These are phyloP conservation scores for Adansonia grandidieri DNA, from an alignment of 441 rosid genomes.

Conservation along the genomic window DNA sequence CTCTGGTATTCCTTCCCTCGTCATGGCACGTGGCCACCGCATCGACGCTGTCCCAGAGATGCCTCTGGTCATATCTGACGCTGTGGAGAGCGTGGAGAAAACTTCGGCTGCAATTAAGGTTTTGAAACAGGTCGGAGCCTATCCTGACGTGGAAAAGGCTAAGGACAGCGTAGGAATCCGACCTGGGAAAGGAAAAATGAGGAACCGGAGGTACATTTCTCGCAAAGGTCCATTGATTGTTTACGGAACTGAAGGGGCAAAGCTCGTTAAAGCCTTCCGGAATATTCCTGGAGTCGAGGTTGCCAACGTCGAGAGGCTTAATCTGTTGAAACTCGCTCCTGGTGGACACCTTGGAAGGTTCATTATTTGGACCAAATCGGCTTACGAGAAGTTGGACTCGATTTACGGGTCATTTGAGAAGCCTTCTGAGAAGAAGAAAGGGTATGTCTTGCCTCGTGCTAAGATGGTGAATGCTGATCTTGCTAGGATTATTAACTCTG, in stretches of 20 bases:
- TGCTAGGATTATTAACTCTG: constrained; percentile 94
- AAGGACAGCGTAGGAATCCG: constrained; percentile 86
- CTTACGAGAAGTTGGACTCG: constrained; percentile 84
- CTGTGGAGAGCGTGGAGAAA: constrained; percentile 73
- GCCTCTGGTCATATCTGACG: constrained; percentile 80
- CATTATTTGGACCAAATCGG: constrained; percentile 93
- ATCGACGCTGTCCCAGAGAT: constrained; percentile 80
- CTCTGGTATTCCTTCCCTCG: constrained; percentile 77
- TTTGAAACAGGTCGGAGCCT: constrained; percentile 80
- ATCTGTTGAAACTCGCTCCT: constrained; percentile 83
- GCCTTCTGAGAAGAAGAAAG: constrained; percentile 85
- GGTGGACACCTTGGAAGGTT: constrained; percentile 96
- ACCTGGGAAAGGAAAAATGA: constrained; percentile 85
- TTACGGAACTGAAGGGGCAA: constrained; percentile 77
- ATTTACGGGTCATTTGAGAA: constrained; percentile 86
- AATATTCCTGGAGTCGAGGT: constrained; percentile 91
- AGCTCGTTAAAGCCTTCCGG: constrained; percentile 85
- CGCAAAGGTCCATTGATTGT: constrained; percentile 92
- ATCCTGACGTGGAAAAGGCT: constrained; percentile 80
- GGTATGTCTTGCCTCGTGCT: constrained; percentile 76
- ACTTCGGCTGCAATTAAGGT: constrained; percentile 80
- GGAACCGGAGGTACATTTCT: constrained; percentile 83
- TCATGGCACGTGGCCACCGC: constrained; percentile 90
- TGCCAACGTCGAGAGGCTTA: constrained; percentile 80
- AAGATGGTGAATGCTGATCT: constrained; percentile 95